phyloP scores from a whole-genome alignment of 2,329 filamentous ascomycete genomes.

The Botryosphaeria dothidea region DNA sequence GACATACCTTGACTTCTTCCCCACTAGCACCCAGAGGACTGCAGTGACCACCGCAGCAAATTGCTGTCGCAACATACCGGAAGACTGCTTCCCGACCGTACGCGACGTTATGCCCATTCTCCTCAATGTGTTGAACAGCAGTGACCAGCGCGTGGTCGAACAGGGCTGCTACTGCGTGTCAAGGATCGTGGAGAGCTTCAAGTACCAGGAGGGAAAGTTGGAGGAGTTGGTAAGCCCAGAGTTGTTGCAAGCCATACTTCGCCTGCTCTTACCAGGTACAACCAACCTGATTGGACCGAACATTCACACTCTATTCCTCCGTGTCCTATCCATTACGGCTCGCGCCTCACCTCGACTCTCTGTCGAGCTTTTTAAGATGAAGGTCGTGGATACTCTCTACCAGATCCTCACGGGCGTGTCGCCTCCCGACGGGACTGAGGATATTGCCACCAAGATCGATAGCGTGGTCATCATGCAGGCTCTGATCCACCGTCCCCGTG shows the following conservation, averaged over 20 bases:
- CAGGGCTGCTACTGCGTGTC: slow-evolving; percentile 95
- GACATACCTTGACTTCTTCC: slow-evolving; percentile 95
- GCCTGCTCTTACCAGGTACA: slow-evolving; percentile 86
- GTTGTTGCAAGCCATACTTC: slow-evolving; percentile 78
- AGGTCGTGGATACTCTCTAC: slow-evolving; percentile 95
- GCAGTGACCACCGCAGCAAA: slow-evolving; percentile 97
- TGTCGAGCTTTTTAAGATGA: slow-evolving; percentile 89
- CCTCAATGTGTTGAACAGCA: slow-evolving; percentile 85
- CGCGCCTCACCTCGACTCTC: slow-evolving; percentile 85
- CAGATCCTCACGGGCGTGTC: slow-evolving; percentile 97
- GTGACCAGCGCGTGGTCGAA: slow-evolving; percentile 93
- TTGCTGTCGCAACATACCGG: slow-evolving; percentile 94
- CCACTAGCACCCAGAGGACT: slow-evolving; percentile 93
- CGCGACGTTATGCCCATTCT: slow-evolving; percentile 96
- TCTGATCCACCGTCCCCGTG: slow-evolving; percentile 88
- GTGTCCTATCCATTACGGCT: slow-evolving; percentile 86
- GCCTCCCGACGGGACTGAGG: slow-evolving; percentile 75
- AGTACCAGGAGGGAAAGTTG: slow-evolving; percentile 79
- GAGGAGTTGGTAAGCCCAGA: slow-evolving; percentile 91
- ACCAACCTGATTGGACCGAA: slow-evolving; percentile 92
- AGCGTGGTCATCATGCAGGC: slow-evolving; percentile 99
- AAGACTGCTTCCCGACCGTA: slow-evolving; percentile 89
- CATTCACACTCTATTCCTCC: slow-evolving; percentile 94
- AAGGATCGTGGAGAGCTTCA: slow-evolving; percentile 95
- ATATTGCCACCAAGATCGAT: slow-evolving; percentile 83